A percentile compares a stretch with the other conserved stretches of the same genome.
These are phyloP conservation scores for Puccinellia tenuiflora DNA, from an alignment of 176 grass and related monocot species.

Conservation along the genomic window DNA sequence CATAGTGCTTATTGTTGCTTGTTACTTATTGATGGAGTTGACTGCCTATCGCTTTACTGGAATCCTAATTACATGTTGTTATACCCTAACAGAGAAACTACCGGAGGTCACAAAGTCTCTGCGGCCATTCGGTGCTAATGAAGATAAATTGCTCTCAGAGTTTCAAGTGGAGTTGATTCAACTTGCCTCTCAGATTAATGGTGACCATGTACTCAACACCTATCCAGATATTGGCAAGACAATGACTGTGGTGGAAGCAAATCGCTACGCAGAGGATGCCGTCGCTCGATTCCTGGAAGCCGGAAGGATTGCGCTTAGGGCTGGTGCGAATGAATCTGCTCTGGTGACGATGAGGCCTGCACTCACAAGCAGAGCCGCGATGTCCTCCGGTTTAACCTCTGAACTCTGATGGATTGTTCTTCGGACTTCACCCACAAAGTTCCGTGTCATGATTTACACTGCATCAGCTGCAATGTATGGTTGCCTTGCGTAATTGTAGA, in stretches of 20 bases:
- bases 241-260: slow-evolving; percentile 84
- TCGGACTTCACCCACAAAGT: neutral
- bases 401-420: slow-evolving; percentile 30
- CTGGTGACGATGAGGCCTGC: slow-evolving; percentile 93
- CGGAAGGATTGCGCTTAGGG: slow-evolving; percentile 74
- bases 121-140: slow-evolving; percentile 79
- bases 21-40: neutral
- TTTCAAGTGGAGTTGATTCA: slow-evolving; percentile 99
- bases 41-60: neutral
- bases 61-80: neutral
- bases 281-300: slow-evolving; percentile 92
- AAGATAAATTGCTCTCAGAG: slow-evolving; percentile 70
- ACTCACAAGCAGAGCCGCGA: slow-evolving; percentile 67
- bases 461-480: neutral
- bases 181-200: slow-evolving; percentile 89
- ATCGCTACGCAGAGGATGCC: slow-evolving; percentile 88
- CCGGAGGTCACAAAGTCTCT: slow-evolving; percentile 83
- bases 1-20: neutral
- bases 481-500: slow-evolving; percentile 1
- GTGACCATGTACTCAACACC: slow-evolving; percentile 91
- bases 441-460: neutral
- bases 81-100: slow-evolving; percentile 61
- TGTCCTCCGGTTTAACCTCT: slow-evolving; percentile 47
- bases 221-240: slow-evolving; percentile 93
- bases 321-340: slow-evolving; percentile 88